Evolutionary conservation across 176 grass and related monocot genomes (phyloP), one percentile per base, ranked within the genome.

Genomic region (Eragrostis nindensis): DNA sequence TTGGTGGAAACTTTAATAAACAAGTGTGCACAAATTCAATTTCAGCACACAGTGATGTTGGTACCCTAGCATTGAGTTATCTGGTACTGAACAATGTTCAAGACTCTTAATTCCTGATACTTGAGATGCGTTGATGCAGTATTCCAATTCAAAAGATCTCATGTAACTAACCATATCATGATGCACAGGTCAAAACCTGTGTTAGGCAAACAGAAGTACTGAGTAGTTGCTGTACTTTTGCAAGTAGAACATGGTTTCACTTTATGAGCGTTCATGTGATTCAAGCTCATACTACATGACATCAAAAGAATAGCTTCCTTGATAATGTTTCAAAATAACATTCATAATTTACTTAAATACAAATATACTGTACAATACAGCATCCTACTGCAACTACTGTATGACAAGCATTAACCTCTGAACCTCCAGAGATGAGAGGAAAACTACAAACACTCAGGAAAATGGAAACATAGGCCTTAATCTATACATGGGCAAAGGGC

Each of bases 291-390:
- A 21, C 39, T 57, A 12, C 11, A n/a, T n/a, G n/a, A 42, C 40
- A 36, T 36, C 32, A 36, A 36, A 36, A 36, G 32, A 36, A 36
- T 36, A 36, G 12, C 62, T 70, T 11, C 10, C 52, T 64, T 64
- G 30, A 24, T 25, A 75, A 70, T 84, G 62, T 30, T 42, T 39
- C 68, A 64, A 61, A 26, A 88, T 36, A 54, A 16, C 15, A 53
- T 18, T 45, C 12, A 13, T 81, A 71, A 85, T 89, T 81, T 81
- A 89, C 82, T 81, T 81, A 60, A 45, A 29, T 75, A 43, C 41
- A n/a, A n/a, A n/a, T n/a, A n/a, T n/a, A n/a, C n/a, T n/a, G n/a
- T n/a, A n/a, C n/a, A 80, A 78, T 42, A 44, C 25, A 36, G 21
- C 68, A 14, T 61, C 40, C 22, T 78, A 45, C 24, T 52, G 80